phyloP scores from a whole-genome alignment of 2,329 filamentous ascomycete genomes.

The Neofusicoccum cordaticola region DNA sequence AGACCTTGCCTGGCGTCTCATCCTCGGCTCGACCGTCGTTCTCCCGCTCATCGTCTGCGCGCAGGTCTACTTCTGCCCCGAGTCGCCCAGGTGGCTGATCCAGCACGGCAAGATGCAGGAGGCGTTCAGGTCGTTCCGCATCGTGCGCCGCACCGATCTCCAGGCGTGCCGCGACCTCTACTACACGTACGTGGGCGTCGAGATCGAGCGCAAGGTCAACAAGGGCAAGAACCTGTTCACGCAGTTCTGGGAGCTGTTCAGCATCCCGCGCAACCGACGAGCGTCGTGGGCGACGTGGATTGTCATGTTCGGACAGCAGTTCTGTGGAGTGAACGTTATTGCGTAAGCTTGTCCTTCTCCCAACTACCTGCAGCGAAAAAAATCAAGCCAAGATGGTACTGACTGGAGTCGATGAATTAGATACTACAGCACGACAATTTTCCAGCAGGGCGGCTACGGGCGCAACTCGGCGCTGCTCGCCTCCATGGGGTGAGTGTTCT shows the following conservation, averaged over 20 bases:
- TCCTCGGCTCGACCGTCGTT: slow-evolving; percentile 14
- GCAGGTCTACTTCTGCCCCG: slow-evolving; percentile 23
- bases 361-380: too few relatives aligned
- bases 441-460: slow-evolving; percentile 28
- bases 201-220: slow-evolving; percentile 37
- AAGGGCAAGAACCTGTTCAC: slow-evolving; percentile 22
- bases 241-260: slow-evolving; percentile 45
- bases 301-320: slow-evolving; percentile 20
- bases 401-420: too few relatives aligned
- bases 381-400: too few relatives aligned
- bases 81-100: slow-evolving; percentile 47
- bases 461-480: slow-evolving; percentile 31
- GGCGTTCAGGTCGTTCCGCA: slow-evolving; percentile 41
- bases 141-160: slow-evolving; percentile 39
- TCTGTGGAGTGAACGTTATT: slow-evolving; percentile 29
- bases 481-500: slow-evolving; percentile 33
- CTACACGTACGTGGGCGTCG: slow-evolving; percentile 27
- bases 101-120: slow-evolving; percentile 40
- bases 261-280: slow-evolving; percentile 46
- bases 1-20: slow-evolving; percentile 14
- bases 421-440: slow-evolving; percentile 30
- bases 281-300: slow-evolving; percentile 29
- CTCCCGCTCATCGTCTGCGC: slow-evolving; percentile 14
- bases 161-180: slow-evolving; percentile 48
- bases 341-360: slow-evolving; percentile 10